Evolutionary conservation across 129 eudicot species (phyloP), one percentile per base, ranked within the genome.

Genomic region (Solidago caesia): DNA sequence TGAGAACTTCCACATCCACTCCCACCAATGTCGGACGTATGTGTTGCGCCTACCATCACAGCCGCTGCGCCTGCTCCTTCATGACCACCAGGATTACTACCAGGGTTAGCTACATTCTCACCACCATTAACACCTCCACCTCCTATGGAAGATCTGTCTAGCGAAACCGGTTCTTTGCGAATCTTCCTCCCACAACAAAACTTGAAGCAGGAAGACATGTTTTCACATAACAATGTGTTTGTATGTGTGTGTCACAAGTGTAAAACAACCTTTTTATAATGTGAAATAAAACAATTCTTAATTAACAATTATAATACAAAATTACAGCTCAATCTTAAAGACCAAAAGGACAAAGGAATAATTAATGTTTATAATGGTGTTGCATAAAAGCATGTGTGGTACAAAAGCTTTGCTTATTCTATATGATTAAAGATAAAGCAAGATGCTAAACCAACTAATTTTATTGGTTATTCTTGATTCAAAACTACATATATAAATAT

Each of bases 1-100:
- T 70, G 76, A 70, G 82, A 78, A 42, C 82, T 78, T 43, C 82
- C 82, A 58, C 49, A 58, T 67, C 80, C 80, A 8, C 80, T 68
- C 14, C 68, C 80, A 25, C 76, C 76, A 53, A 27, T 52, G 42
- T 78, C 82, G 49, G 71, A 42, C 21, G 7, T 71, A 61, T 78
- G 76, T 21, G 77, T 42, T 43, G 76, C 77, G 0, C 72, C 29
- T 29, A 21, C 64, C 58, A 43, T 41, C 49, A 70, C 63, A 21
- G 62, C 76, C 39, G 72, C 82, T 2, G 65, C 63, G 10, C 77
- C 76, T 70, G 41, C 76, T 5, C 33, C 76, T 21, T 78, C 82
- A 78, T 78, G 71, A 49, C 71, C 65, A 39, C 75, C 55, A n/a
- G 39, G 8, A 7, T 53, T 75, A 44, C 45, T 9, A 55, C 15